Conservation (phyloP, 768 basidiomycete species). For the Rhodotorula taiwanensis region DNA sequence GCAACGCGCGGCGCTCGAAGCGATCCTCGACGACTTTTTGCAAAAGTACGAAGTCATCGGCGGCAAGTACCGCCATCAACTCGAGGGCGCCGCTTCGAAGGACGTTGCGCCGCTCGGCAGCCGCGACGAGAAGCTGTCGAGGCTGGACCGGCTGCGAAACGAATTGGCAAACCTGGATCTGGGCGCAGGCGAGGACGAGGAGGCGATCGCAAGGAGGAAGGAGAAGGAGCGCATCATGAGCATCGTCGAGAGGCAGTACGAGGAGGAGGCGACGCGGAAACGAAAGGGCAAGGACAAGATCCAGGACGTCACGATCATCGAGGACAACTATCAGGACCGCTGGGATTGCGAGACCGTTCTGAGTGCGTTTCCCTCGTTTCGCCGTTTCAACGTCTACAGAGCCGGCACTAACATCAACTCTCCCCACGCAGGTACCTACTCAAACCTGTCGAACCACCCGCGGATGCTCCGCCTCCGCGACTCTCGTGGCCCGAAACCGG, state of each 20-base stretch:
- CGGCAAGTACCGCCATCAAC: slow-evolving; percentile 70
- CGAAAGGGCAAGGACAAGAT: slow-evolving; percentile 44
- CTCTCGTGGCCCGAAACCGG: slow-evolving; percentile 26
- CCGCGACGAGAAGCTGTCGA: slow-evolving; percentile 58
- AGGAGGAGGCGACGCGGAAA: slow-evolving; percentile 39
- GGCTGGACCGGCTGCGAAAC: slow-evolving; percentile 69
- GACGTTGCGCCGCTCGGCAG: slow-evolving; percentile 47
- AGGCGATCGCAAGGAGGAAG: slow-evolving; percentile 35
- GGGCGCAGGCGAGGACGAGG: slow-evolving; percentile 49
- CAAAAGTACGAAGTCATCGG: slow-evolving; percentile 84
- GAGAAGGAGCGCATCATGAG: slow-evolving; percentile 36
- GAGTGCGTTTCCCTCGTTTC: slow-evolving; percentile 53
- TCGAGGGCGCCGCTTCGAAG: slow-evolving; percentile 12
- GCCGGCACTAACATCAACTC: too few species aligned
- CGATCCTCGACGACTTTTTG: slow-evolving; percentile 88
- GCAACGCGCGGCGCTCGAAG: slow-evolving; percentile 59
- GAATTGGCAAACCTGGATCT: slow-evolving; percentile 46
- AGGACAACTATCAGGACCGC: slow-evolving; percentile 53
- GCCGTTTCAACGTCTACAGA: not conserved
- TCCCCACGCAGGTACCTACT: slow-evolving; percentile 68
- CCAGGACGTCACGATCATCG: slow-evolving; percentile 36
- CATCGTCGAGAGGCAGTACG: slow-evolving; percentile 43
- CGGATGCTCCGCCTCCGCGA: slow-evolving; percentile 68
- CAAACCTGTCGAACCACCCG: slow-evolving; percentile 97
- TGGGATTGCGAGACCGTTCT: slow-evolving; percentile 98